Evolutionary conservation across 2,329 filamentous ascomycete species (phyloP), one percentile per base, ranked within the genome.

Genomic region (Ilyonectria destructans): DNA sequence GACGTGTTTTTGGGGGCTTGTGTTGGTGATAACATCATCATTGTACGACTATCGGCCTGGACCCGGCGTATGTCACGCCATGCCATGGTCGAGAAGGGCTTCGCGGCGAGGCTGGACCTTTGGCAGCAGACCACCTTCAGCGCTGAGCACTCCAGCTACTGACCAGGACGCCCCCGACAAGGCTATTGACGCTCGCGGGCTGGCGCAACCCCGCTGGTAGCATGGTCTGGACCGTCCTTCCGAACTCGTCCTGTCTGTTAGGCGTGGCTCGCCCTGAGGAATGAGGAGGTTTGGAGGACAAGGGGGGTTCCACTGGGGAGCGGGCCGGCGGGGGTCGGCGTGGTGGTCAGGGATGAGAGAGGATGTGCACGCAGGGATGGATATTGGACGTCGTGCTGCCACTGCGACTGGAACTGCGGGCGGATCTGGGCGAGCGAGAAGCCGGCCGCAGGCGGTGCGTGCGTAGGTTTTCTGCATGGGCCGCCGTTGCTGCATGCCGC

Each of bases 401-500:
- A 23, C 23, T 23, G 46, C 13, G 23, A 23, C 45, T 6, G 13
- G 45, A 23, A 23, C 6, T 48, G 26, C 17, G 26, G 26, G 48
- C 48, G 48, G 26, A 52, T 52, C 48, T 52, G 48, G n/a, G 17
- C n/a, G 15, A n/a, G 40, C 40, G 17, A n/a, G 40, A 43, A 43
- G 40, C 40, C 40, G 40, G 40, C 40, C 40, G 40, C 26, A 43
- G 40, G 40, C 15, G 40, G 40, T 43, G 17, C 40, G 40, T 43
- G 40, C 40, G 40, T 43, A 43, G 40, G 15, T 43, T 19, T 37
- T n/a, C 40, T 43, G 40, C 40, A 43, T 43, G 15, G 40, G 40
- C 40, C 40, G 40, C 40, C 40, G 40, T n/a, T n/a, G 21, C 45
- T 46, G 45, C 45, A 46, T 23, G 45, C 45, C n/a, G 45, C n/a